Conservation (phyloP, 2,329 filamentous ascomycete species). For the Helotiales sp. region DNA sequence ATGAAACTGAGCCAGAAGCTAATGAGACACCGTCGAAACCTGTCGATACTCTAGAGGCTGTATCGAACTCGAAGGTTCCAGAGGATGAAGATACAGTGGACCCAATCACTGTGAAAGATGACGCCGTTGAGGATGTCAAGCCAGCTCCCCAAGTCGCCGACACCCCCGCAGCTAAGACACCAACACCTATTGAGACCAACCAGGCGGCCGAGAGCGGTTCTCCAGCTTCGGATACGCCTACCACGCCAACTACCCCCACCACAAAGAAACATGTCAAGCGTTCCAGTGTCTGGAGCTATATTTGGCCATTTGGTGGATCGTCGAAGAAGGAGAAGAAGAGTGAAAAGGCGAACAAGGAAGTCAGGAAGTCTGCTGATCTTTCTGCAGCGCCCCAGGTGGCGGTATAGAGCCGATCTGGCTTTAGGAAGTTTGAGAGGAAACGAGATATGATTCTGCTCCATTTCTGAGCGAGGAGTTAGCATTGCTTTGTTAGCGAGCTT, state of each 20-base stretch:
- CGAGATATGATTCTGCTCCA: not conserved
- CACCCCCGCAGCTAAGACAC: not conserved
- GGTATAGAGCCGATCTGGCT: not conserved
- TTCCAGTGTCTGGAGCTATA: slow-evolving; percentile 9
- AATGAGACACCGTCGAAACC: not conserved
- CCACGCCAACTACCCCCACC: not conserved
- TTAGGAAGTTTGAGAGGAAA: not conserved
- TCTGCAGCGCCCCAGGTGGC: not conserved
- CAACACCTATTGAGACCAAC: not conserved
- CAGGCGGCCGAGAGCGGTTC: not conserved
- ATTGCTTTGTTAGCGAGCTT: not conserved
- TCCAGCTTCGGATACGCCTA: not conserved
- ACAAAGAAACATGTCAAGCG: slow-evolving; percentile 9
- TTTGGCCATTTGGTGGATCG: slow-evolving; percentile 16
- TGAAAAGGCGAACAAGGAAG: not conserved
- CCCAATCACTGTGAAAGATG: not conserved
- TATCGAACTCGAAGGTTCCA: not conserved
- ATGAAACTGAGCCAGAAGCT: not conserved
- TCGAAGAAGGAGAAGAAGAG: not conserved
- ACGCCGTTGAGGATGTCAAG: not conserved
- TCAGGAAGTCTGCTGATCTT: not conserved
- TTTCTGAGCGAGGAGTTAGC: slow-evolving; percentile 3
- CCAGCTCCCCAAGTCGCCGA: not conserved
- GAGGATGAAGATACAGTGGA: not conserved
- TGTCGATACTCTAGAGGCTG: not conserved